Base-by-base conservation (phyloP, 257 asterid genomes). In the Leonotis leonurus region DNA sequence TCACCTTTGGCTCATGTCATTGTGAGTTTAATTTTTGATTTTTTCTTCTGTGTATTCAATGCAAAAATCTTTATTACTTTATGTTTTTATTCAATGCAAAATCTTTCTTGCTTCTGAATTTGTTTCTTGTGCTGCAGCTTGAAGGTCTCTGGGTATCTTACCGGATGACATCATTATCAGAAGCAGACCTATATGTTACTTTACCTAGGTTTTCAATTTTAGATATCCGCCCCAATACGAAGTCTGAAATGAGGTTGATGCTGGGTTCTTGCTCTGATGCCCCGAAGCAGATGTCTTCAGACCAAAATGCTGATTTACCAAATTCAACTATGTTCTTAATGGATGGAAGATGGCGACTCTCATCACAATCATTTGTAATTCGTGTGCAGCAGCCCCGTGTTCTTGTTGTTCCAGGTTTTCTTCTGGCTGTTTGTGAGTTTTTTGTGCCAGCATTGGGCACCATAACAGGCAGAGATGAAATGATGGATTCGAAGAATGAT, bases 131-230 rank as follows among this genome's bases (percentile, higher is more conserved):
- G 39, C 54, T 77, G 80, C 87, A 93, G 99, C 91, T 93, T 64
- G 99, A 93, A 73, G 95, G 95, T 62, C 97, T 93, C 71, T 93
- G 99, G 99, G 90, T 89, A 44, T 85, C 97, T 35, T 89, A 89
- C 75, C 84, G 99, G 62, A 87, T 87, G 95, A 93, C 99, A 58
- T 93, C 99, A 64, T 82, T 93, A 73, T 89, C 92, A 18, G 99
- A 93, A 78, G 83, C 91, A 37, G 99, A 93, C 72, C 86, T 93
- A 30, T 93, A 85, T 70, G 56, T 93, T 65, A 93, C 99, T 36
- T 72, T 93, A 76, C 95, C 99, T 43, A 86, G 78, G 76, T 87
- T 93, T 65, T 85, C 97, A 59, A 71, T 93, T 78, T 78, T 87
- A 70, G 99, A 93, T 58, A 85, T 70, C 78, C 97, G 99, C 72